A percentile compares a stretch with the other conserved stretches of the same genome.
These are phyloP conservation scores for Saccharomycopsis sp. DNA, from an alignment of 805 yeast species.

Conservation along the genomic window DNA sequence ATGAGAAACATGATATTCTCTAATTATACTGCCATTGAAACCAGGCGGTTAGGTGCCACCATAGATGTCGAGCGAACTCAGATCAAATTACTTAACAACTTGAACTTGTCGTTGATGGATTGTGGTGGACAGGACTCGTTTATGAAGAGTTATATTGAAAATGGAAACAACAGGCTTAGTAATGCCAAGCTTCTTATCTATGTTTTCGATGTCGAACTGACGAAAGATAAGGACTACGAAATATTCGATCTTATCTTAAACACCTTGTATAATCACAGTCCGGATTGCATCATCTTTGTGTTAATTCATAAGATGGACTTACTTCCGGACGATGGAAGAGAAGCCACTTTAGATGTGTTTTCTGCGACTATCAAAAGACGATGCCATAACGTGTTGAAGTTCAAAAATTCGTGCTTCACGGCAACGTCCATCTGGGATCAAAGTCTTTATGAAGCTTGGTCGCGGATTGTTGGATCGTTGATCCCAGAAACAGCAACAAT, in stretches of 20 bases:
- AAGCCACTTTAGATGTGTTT: conserved; percentile 81
- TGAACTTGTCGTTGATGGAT: conserved; percentile 95
- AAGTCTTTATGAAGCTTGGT: conserved; percentile 93
- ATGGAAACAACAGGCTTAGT: conserved; percentile 38
- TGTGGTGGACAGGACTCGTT: conserved; percentile 98
- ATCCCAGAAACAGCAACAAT: conserved; percentile 85
- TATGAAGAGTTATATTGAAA: conserved; percentile 74
- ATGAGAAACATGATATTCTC: conserved; percentile 95
- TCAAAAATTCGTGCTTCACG: conserved; percentile 46
- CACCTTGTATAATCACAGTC: conserved; percentile 76
- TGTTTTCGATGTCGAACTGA: conserved; percentile 93
- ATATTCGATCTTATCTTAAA: conserved; percentile 80
- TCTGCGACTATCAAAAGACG: conserved; percentile 67
- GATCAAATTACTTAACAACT: conserved; percentile 83
- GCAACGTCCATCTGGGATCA: conserved; percentile 99
- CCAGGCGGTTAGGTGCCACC: conserved; percentile 92
- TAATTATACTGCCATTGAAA: conserved; percentile 94
- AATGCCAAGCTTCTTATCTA: conserved; percentile 91
- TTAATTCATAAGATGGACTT: conserved; percentile 94
- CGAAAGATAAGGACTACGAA: conserved; percentile 86
- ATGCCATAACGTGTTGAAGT: conserved; percentile 25
- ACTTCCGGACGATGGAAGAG: conserved; percentile 79
- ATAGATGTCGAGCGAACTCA: conserved; percentile 98
- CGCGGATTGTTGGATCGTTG: conserved; percentile 87
- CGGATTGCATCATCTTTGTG: conserved; percentile 87